A percentile compares a stretch with the other conserved stretches of the same genome.
Conservation (phyloP, 2,329 filamentous ascomycete species). For the Colletotrichum sp. region DNA sequence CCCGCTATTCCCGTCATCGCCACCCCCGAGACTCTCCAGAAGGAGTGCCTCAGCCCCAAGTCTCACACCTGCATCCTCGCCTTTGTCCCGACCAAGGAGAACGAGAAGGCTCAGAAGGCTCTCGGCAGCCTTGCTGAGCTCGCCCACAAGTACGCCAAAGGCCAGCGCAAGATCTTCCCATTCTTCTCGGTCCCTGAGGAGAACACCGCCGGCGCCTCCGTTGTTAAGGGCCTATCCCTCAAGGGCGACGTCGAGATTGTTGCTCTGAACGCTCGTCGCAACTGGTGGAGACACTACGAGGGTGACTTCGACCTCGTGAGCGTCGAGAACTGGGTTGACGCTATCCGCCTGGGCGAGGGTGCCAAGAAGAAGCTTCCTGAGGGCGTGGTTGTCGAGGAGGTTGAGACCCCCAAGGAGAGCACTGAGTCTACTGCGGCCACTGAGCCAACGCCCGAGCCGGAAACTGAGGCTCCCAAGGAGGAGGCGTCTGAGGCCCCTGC, state of each 20-base stretch:
- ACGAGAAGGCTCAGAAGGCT: slow-evolving; percentile 59
- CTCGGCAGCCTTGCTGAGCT: slow-evolving; percentile 73
- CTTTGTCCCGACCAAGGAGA: slow-evolving; percentile 61
- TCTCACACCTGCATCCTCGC: slow-evolving; percentile 85
- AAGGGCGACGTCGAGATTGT: slow-evolving; percentile 71
- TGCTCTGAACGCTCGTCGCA: slow-evolving; percentile 82
- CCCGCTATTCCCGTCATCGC: slow-evolving; percentile 71
- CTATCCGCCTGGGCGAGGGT: slow-evolving; percentile 88
- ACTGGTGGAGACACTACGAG: slow-evolving; percentile 83
- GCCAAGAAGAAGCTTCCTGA: slow-evolving; percentile 77
- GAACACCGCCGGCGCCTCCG: slow-evolving; percentile 30
- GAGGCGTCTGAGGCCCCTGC: slow-evolving; percentile 35
- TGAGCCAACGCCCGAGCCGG: slow-evolving; percentile 7
- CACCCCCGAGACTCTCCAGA: slow-evolving; percentile 66
- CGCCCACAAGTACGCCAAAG: slow-evolving; percentile 74
- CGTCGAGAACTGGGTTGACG: slow-evolving; percentile 87
- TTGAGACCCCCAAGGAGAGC: background rate
- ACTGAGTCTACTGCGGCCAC: slow-evolving; percentile 14
- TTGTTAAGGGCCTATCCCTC: slow-evolving; percentile 70
- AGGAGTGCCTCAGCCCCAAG: slow-evolving; percentile 76
- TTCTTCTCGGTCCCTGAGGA: slow-evolving; percentile 74
- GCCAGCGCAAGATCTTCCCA: slow-evolving; percentile 76
- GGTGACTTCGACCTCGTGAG: slow-evolving; percentile 63
- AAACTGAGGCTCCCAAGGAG: slow-evolving; percentile 37
- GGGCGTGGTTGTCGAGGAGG: slow-evolving; percentile 52